These are phyloP conservation scores for Beauveria pseudobassiana DNA, from an alignment of 2,329 filamentous ascomycete genomes.

Conservation along the genomic window DNA sequence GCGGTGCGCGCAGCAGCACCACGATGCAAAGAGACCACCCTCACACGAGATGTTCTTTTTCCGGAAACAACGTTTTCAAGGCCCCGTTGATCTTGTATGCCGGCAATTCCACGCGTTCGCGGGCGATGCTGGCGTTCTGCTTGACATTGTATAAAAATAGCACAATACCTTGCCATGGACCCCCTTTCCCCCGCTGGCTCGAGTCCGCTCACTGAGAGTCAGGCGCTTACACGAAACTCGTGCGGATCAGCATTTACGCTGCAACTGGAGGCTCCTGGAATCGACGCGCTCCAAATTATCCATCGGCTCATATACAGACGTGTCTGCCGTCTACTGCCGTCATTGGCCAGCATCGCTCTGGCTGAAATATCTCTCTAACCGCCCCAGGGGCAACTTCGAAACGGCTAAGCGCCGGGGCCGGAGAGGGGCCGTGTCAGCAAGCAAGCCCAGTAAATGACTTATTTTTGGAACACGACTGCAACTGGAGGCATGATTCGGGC, in stretches of 20 bases:
- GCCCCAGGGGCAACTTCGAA: background rate
- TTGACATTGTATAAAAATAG: background rate
- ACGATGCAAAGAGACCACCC: background rate
- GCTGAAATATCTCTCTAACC: background rate
- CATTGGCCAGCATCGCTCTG: background rate
- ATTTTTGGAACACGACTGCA: conserved; percentile 1
- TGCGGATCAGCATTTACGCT: background rate
- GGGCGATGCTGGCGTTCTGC: background rate
- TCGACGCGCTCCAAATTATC: background rate
- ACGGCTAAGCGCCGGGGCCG: conserved; percentile 4
- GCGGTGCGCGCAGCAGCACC: no score
- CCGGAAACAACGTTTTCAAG: background rate
- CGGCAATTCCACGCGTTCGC: background rate
- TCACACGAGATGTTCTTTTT: no score
- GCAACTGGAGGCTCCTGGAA: background rate
- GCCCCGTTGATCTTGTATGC: background rate
- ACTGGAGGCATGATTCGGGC: background rate
- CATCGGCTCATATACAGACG: background rate
- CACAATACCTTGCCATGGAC: background rate
- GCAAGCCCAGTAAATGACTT: background rate
- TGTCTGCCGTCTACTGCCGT: background rate
- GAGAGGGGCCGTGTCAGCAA: background rate
- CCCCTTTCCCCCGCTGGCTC: background rate
- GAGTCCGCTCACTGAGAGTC: background rate
- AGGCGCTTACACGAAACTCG: background rate